Evolutionary conservation across 352 stramenopile species (phyloP), one percentile per base, ranked within the genome.

Genomic region (Phytopythium ostracodes): DNA sequence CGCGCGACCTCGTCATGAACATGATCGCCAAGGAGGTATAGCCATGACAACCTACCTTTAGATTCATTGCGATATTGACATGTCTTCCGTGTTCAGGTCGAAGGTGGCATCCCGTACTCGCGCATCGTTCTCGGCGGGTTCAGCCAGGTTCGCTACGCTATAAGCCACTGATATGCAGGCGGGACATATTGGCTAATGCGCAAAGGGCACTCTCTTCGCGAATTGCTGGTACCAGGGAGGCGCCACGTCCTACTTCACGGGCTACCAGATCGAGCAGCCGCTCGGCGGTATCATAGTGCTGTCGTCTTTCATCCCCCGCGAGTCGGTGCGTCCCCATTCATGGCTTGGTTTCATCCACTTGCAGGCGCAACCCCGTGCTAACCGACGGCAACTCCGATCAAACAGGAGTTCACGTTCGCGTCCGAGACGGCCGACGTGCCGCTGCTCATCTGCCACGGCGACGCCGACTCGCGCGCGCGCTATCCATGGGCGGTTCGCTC

Each of bases 101-200:
- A 64, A 18, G 66, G 59, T 1, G 80, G 83, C 17, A 86, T 98
- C 24, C 87, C 89, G 1, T 90, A 91, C 59, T 86, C 71, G 55
- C 88, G 89, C 20, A 97, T 98, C 62, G 85, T 98, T 18, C 67
- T 99, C 38, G 92, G 85, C 20, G 96, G 96, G 42, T 99, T 98
- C 71, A 96, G 77, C 53, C 95, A 99, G 67, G 94, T 75, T n/a
- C n/a, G n/a, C n/a, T n/a, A 43, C 9, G 40, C 20, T 35, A 8
- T n/a, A 15, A 14, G 9, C 17, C 36, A 15, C 11, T 11, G 36
- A 43, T 43, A 43, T 44, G 38, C 1, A 47, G 18, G 24, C 4
- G 17, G 18, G 9, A 25, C 20, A 1, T 4, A 20, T 12, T 14
- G 24, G 12, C 46, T 53, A 53, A 51, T 25, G 46, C 5, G 12